Conservation (phyloP, 2,329 filamentous ascomycete genomes). For the Pseudophaeomoniella oleicola region DNA sequence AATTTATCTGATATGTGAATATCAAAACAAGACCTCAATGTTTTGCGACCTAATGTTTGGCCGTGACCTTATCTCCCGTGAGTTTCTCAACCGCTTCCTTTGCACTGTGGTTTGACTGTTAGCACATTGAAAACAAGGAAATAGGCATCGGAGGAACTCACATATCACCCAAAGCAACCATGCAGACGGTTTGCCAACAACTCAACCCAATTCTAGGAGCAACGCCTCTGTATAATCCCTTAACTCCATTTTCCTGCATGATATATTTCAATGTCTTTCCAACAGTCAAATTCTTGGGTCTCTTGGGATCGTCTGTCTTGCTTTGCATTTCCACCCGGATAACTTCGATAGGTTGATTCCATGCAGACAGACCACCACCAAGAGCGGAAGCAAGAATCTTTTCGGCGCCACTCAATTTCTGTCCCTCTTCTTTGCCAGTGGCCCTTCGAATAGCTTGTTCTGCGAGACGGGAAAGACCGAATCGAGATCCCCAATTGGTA, state of each 20-base stretch:
- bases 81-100: conserved; percentile 52
- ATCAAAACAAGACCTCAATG: no score
- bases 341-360: conserved; percentile 99
- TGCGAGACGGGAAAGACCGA: conserved; percentile 81
- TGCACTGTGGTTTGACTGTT: conserved; percentile 31
- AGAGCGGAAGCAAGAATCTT: conserved; percentile 78
- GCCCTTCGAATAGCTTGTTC: conserved; percentile 71
- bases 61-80: conserved; percentile 48
- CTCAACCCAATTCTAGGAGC: conserved; percentile 85
- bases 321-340: conserved; percentile 99
- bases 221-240: conserved; percentile 91
- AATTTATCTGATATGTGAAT: no score
- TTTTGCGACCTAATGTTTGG: conserved; percentile 51
- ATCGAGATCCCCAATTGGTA: conserved; percentile 97
- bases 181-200: conserved; percentile 99
- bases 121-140: conserved; percentile 11
- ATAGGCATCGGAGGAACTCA: conserved; percentile 36
- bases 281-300: conserved; percentile 97
- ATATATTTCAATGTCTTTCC: conserved; percentile 73
- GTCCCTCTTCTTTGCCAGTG: conserved; percentile 63
- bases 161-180: conserved; percentile 98
- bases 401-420: conserved; percentile 66
- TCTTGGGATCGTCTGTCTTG: conserved; percentile 94
- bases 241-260: conserved; percentile 74
- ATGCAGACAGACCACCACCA: conserved; percentile 88